phyloP scores from a whole-genome alignment of 2,329 filamentous ascomycete species.

The Falciphora oryzae region DNA sequence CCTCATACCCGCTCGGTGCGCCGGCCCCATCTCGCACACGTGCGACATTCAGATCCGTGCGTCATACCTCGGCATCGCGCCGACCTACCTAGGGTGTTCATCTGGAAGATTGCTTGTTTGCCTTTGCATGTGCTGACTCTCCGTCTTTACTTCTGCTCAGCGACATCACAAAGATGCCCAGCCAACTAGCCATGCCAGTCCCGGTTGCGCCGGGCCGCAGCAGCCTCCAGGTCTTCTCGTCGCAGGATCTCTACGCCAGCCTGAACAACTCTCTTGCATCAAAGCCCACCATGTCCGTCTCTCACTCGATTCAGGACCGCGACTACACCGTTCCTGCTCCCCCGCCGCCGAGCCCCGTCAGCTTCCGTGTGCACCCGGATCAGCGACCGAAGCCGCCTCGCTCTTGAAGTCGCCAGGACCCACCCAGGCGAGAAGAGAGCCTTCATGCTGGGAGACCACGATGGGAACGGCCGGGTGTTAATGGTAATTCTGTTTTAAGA shows the following conservation, averaged over 20 bases:
- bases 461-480: background rate
- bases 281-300: constrained; percentile 34
- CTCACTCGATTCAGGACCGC: constrained; percentile 47
- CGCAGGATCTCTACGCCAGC: constrained; percentile 47
- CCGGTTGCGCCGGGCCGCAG: constrained; percentile 42
- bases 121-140: background rate
- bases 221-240: constrained; percentile 37
- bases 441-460: background rate
- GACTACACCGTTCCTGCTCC: constrained; percentile 61
- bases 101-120: background rate
- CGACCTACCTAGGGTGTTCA: background rate
- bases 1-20: background rate
- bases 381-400: constrained; percentile 41
- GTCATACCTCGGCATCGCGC: background rate
- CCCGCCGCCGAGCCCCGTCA: constrained; percentile 58
- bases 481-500: background rate
- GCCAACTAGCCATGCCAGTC: constrained; percentile 39
- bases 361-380: constrained; percentile 44
- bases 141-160: background rate
- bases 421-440: background rate
- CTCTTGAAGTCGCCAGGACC: constrained; percentile 11
- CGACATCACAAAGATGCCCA: constrained; percentile 32
- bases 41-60: background rate
- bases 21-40: background rate
- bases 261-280: constrained; percentile 45